phyloP scores from a whole-genome alignment of 2,329 filamentous ascomycete species.

The Diaporthe ilicicola region DNA sequence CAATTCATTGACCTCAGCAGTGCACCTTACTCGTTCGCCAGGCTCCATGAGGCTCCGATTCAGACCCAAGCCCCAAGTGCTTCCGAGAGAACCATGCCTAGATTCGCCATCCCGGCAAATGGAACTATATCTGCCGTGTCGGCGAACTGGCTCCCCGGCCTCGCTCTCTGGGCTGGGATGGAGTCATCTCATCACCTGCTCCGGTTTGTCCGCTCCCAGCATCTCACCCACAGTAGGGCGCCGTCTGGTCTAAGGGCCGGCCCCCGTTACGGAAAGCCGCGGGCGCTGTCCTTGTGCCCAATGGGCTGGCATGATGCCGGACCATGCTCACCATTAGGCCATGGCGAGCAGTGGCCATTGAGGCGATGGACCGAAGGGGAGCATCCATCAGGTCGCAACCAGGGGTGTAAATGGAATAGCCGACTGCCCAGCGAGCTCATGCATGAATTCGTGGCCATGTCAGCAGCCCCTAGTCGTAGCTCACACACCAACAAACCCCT shows the following conservation, averaged over 20 bases:
- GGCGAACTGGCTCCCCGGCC: slow-evolving; percentile 19
- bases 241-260: slow-evolving; percentile 5
- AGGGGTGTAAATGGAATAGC: slow-evolving; percentile 25
- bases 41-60: slow-evolving; percentile 4
- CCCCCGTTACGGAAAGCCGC: not conserved
- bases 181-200: slow-evolving; percentile 15
- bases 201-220: slow-evolving; percentile 7
- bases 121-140: slow-evolving; percentile 20
- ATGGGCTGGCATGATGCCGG: slow-evolving; percentile 12
- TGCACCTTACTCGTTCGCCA: not conserved
- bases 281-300: not conserved
- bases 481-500: slow-evolving; percentile 45
- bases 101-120: slow-evolving; percentile 16
- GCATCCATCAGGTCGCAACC: slow-evolving; percentile 23
- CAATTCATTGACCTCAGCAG: slow-evolving; percentile 10
- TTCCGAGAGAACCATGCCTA: not conserved
- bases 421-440: slow-evolving; percentile 44
- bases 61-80: not conserved
- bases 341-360: slow-evolving; percentile 5
- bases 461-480: slow-evolving; percentile 47
- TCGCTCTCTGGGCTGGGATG: slow-evolving; percentile 6
- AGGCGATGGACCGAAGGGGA: slow-evolving; percentile 19
- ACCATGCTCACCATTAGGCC: slow-evolving; percentile 7
- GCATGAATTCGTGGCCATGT: slow-evolving; percentile 57
- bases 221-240: slow-evolving; percentile 1